Evolutionary conservation across 2,329 filamentous ascomycete genomes (phyloP).

Genomic region (Beauveria australis): DNA sequence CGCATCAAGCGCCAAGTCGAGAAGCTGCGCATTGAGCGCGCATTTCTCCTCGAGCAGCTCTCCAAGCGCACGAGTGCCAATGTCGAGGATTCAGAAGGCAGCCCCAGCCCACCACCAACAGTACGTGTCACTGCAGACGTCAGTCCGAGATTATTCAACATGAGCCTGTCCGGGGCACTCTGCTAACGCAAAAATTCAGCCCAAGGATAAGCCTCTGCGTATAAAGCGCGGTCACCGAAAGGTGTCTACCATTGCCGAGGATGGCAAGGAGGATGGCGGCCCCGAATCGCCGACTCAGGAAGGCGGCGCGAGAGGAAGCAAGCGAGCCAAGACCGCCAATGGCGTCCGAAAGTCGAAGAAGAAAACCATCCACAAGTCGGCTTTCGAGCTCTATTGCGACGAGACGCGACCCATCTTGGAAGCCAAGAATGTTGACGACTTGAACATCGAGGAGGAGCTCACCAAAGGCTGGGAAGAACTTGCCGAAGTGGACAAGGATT

Average conservation of each 20-base stretch:
- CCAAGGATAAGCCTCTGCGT: slow-evolving; percentile 69
- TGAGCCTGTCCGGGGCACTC: neutral
- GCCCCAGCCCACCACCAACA: slow-evolving; percentile 70
- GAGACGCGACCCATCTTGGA: slow-evolving; percentile 38
- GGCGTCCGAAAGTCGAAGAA: slow-evolving; percentile 33
- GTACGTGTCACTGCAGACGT: slow-evolving; percentile 36
- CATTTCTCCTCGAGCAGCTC: slow-evolving; percentile 65
- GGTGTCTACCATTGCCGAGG: slow-evolving; percentile 39
- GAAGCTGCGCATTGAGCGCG: slow-evolving; percentile 82
- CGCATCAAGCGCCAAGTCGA: slow-evolving; percentile 79
- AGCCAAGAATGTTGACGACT: slow-evolving; percentile 34
- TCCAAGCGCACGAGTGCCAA: slow-evolving; percentile 66
- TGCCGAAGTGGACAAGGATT: slow-evolving; percentile 39
- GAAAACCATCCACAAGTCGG: slow-evolving; percentile 31
- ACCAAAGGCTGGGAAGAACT: slow-evolving; percentile 47
- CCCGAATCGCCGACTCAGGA: slow-evolving; percentile 7
- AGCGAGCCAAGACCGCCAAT: slow-evolving; percentile 31
- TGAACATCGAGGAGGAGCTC: slow-evolving; percentile 46
- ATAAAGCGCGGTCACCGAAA: slow-evolving; percentile 66
- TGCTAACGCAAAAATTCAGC: slow-evolving; percentile 35
- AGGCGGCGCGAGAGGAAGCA: slow-evolving; percentile 1
- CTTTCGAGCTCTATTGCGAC: slow-evolving; percentile 48
- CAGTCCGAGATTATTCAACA: neutral
- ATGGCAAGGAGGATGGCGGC: slow-evolving; percentile 25
- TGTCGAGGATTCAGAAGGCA: slow-evolving; percentile 71